A percentile compares a stretch with the other conserved stretches of the same genome.
Evolutionary conservation across 768 basidiomycete genomes (phyloP).

Genomic region (Mrakia blollopis): DNA sequence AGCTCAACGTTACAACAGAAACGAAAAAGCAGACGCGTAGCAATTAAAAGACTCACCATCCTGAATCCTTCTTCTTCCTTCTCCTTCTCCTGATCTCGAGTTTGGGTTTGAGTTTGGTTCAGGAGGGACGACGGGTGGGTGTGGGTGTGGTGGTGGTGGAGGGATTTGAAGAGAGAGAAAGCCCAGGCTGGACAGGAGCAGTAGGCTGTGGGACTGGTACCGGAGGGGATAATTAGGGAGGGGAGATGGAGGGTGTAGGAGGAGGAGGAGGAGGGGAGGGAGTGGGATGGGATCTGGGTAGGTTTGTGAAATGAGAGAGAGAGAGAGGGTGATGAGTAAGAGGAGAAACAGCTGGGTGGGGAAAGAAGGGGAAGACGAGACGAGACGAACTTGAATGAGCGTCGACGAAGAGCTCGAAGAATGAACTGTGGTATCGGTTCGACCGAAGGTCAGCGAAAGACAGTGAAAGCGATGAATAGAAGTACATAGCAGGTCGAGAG

Average conservation of each 20-base stretch:
- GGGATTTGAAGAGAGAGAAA: background rate
- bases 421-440: too few species aligned
- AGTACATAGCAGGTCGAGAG: too few species aligned
- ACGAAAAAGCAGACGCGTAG: too few species aligned
- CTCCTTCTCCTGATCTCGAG: background rate
- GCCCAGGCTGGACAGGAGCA: conserved; percentile 22
- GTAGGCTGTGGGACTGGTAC: background rate
- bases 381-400: background rate
- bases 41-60: too few species aligned
- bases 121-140: too few species aligned
- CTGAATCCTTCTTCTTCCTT: background rate
- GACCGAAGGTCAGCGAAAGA: background rate
- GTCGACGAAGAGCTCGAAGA: background rate
- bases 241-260: conserved; percentile 5
- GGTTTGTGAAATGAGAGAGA: background rate
- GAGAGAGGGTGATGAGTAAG: background rate
- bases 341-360: background rate
- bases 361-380: background rate
- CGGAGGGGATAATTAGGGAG: background rate
- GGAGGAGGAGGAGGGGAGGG: background rate
- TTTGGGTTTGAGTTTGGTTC: too few species aligned
- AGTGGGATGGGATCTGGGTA: background rate
- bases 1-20: too few species aligned
- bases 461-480: background rate
- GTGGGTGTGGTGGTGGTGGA: background rate